These are phyloP conservation scores for Penicillium canescens DNA, from an alignment of 495 filamentous ascomycete species.

Conservation along the genomic window DNA sequence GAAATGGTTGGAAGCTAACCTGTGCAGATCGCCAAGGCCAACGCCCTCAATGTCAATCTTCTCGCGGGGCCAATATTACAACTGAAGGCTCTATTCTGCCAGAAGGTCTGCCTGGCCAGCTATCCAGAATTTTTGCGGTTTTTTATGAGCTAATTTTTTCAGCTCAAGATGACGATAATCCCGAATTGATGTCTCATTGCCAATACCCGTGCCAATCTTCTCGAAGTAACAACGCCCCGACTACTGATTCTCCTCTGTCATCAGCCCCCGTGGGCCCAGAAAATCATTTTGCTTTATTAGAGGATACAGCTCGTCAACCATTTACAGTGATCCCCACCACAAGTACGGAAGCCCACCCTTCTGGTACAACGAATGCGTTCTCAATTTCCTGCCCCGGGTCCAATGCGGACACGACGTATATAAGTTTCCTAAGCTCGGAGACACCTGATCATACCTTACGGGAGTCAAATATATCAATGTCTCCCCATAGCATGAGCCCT, in stretches of 20 bases:
- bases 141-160: not conserved
- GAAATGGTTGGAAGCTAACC: not conserved
- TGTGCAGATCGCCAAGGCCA: not conserved
- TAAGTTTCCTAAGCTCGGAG: not conserved
- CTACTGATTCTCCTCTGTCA: not conserved
- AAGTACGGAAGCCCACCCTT: too few species aligned
- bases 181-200: not conserved
- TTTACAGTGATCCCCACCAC: not conserved
- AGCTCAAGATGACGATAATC: constrained; percentile 1
- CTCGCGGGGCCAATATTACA: not conserved
- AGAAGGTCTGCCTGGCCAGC: not conserved
- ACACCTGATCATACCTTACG: not conserved
- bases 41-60: not conserved
- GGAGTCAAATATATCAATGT: not conserved
- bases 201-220: not conserved
- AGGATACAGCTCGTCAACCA: not conserved
- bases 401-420: not conserved
- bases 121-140: not conserved
- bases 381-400: not conserved
- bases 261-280: not conserved
- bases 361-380: not conserved
- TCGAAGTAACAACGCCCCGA: not conserved
- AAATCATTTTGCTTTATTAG: not conserved
- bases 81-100: not conserved
- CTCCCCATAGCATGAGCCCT: too few species aligned